A percentile compares a stretch with the other conserved stretches of the same genome.
Evolutionary conservation across 768 basidiomycete species (phyloP).

Genomic region (Rhodocollybia butyracea): DNA sequence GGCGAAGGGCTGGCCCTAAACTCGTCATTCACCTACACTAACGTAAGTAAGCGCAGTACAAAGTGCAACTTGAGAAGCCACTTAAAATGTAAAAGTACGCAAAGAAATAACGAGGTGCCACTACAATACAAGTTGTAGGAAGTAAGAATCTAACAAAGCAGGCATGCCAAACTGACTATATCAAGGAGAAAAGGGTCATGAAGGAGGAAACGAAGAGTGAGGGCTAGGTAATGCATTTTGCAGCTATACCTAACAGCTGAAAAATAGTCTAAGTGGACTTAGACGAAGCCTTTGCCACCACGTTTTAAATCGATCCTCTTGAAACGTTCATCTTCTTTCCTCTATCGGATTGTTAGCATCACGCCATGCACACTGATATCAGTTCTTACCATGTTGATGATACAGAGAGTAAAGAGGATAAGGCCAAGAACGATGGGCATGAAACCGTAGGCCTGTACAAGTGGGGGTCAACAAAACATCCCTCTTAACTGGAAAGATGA

Average conservation of each 20-base stretch:
- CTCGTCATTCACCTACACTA: conserved; percentile 2
- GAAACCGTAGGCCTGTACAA: conserved; percentile 67
- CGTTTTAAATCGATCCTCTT: conserved; percentile 87
- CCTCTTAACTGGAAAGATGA: not conserved
- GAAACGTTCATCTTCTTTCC: conserved; percentile 80
- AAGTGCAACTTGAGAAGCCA: not conserved
- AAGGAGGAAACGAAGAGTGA: not conserved
- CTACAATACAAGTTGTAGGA: not conserved
- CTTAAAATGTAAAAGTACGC: not conserved
- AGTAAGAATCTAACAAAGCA: conserved; percentile 4
- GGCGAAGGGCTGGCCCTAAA: not conserved
- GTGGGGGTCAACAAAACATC: not conserved
- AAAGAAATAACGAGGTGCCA: not conserved
- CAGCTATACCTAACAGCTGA: not conserved
- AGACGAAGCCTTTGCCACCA: conserved; percentile 85
- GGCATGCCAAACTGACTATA: no score
- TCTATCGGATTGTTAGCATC: conserved; percentile 25
- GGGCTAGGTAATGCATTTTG: not conserved
- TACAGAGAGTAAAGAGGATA: conserved; percentile 78
- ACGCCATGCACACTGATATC: conserved; percentile 7
- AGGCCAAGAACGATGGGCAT: conserved; percentile 76
- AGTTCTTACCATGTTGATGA: conserved; percentile 69
- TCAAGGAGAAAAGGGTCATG: not conserved
- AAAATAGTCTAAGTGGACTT: conserved; percentile 16
- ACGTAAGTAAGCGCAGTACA: not conserved